These are phyloP conservation scores for Proliferodiscus dingleyae DNA, from an alignment of 2,329 filamentous ascomycete species.

Conservation along the genomic window DNA sequence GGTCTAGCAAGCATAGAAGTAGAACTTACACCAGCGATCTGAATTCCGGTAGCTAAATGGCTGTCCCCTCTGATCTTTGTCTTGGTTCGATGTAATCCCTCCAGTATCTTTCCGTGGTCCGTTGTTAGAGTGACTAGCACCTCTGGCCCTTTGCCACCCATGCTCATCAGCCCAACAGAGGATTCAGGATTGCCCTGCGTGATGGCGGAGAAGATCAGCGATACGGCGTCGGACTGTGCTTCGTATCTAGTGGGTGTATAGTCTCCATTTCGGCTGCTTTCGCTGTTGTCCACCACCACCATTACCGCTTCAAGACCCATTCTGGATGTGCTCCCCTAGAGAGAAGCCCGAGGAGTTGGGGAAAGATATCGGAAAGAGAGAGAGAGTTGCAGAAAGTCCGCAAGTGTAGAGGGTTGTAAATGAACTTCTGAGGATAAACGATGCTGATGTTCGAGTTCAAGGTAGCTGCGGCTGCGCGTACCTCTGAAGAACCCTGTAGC, in stretches of 20 bases:
- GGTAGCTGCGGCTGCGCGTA: slow-evolving; percentile 28
- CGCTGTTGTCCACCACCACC: slow-evolving; percentile 99
- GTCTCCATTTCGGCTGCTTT: slow-evolving; percentile 96
- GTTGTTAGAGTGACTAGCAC: slow-evolving; percentile 94
- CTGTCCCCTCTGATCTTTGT: slow-evolving; percentile 85
- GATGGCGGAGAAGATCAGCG: slow-evolving; percentile 92
- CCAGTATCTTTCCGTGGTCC: slow-evolving; percentile 91
- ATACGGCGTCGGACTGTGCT: slow-evolving; percentile 91
- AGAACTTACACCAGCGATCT: slow-evolving; percentile 79
- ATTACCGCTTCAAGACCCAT: slow-evolving; percentile 99
- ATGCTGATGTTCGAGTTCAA: slow-evolving; percentile 18
- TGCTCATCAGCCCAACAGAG: slow-evolving; percentile 96
- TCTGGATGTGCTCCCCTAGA: slow-evolving; percentile 44
- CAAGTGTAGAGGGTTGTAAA: slow-evolving; percentile 1
- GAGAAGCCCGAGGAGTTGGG: not conserved
- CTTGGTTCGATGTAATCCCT: slow-evolving; percentile 83
- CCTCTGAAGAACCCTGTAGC: slow-evolving; percentile 21
- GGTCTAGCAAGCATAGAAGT: not conserved
- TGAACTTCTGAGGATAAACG: slow-evolving; percentile 4
- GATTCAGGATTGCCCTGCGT: slow-evolving; percentile 95
- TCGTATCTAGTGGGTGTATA: slow-evolving; percentile 89
- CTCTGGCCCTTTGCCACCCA: slow-evolving; percentile 96
- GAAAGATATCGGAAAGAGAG: not conserved
- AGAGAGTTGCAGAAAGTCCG: not conserved
- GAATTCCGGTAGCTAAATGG: slow-evolving; percentile 88